These are phyloP conservation scores for Trichocladium antarcticum DNA, from an alignment of 495 filamentous ascomycete genomes.

Conservation along the genomic window DNA sequence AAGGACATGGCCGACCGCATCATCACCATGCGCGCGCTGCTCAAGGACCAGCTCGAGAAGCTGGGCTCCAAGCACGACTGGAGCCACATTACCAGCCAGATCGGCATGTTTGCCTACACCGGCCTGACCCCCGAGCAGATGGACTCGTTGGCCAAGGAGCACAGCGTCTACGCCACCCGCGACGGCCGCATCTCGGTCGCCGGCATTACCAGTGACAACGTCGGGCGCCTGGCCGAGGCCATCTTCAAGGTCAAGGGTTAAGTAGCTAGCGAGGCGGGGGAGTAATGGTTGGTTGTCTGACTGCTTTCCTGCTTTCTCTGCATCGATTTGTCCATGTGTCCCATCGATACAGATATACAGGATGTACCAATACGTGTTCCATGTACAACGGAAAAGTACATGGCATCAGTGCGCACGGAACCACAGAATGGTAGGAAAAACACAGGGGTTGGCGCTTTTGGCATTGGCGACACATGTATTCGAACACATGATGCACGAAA, in stretches of 20 bases:
- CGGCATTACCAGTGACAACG: conserved; percentile 87
- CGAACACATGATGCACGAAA: too few species aligned
- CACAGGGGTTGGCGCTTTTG: background rate
- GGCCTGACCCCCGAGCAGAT: conserved; percentile 88
- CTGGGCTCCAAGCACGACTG: conserved; percentile 93
- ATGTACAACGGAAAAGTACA: conserved; percentile 4
- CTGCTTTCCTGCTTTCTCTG: conserved; percentile 5
- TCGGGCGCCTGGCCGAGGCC: conserved; percentile 82
- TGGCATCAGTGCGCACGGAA: background rate
- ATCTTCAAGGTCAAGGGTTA: conserved; percentile 84
- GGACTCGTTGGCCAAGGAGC: conserved; percentile 85
- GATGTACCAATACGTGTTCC: background rate
- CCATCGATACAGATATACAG: background rate
- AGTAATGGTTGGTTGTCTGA: conserved; percentile 10
- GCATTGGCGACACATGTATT: background rate
- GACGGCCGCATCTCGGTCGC: conserved; percentile 97
- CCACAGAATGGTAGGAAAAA: background rate
- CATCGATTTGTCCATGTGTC: background rate
- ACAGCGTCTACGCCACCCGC: conserved; percentile 95
- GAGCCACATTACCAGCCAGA: conserved; percentile 96
- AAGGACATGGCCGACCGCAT: conserved; percentile 99
- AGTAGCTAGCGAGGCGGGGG: conserved; percentile 1
- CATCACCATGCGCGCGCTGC: conserved; percentile 88
- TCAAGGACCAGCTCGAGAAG: conserved; percentile 88
- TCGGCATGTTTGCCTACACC: conserved; percentile 99